Evolutionary conservation across 2,329 filamentous ascomycete genomes (phyloP).

Genomic region (Cladosporium halotolerans): DNA sequence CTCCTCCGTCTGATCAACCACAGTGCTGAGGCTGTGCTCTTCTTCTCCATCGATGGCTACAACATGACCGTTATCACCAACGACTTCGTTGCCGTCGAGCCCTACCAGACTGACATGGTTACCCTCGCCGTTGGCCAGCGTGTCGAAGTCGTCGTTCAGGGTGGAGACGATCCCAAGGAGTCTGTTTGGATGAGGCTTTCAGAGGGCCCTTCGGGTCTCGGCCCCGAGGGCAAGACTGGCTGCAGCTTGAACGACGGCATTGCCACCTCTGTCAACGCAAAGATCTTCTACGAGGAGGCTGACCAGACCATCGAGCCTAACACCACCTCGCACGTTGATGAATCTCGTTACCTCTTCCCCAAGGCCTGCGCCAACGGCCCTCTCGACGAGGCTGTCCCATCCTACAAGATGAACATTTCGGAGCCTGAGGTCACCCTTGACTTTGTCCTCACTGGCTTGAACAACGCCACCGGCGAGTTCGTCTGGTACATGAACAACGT

Average conservation of each 20-base stretch:
- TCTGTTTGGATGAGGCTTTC: conserved; percentile 54
- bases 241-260: conserved; percentile 37
- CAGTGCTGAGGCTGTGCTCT: conserved; percentile 28
- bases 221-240: conserved; percentile 18
- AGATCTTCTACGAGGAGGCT: conserved; percentile 29
- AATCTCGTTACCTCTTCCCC: conserved; percentile 17
- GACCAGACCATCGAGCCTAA: conserved; percentile 23
- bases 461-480: conserved; percentile 29
- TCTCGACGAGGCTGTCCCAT: conserved; percentile 17
- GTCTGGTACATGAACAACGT: conserved; percentile 50
- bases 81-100: conserved; percentile 57
- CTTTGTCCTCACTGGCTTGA: conserved; percentile 29
- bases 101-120: conserved; percentile 57
- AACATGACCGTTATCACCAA: conserved; percentile 57
- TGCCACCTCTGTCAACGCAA: conserved; percentile 34
- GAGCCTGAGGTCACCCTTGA: conserved; percentile 20
- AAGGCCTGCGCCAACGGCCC: conserved; percentile 19
- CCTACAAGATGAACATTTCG: conserved; percentile 18
- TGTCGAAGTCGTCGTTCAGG: conserved; percentile 42
- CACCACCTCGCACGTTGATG: conserved; percentile 16
- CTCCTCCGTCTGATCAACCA: conserved; percentile 41
- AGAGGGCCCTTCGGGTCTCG: conserved; percentile 21
- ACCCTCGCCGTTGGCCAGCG: conserved; percentile 55
- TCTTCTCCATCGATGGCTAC: conserved; percentile 51
- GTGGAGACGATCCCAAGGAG: conserved; percentile 35